Percentiles rank a stretch among this genome's conserved stretches.
Conservation (phyloP, 1,139 yeast species). For the Hansenula sp. region DNA sequence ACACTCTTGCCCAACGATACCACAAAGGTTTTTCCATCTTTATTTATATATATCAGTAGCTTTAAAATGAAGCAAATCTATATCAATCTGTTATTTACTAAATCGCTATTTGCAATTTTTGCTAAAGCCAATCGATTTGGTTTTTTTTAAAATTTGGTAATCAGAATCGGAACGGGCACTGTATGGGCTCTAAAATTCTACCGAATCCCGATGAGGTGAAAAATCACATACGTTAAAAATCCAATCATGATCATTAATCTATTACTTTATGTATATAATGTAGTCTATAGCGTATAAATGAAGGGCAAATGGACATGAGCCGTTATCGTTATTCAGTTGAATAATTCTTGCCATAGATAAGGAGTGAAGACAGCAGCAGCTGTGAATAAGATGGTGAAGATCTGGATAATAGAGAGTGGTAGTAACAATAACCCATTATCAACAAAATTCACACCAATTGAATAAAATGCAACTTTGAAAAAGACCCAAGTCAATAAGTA, state of each 20-base stretch:
- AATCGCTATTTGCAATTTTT: not conserved
- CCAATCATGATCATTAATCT: no score
- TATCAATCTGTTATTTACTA: not conserved
- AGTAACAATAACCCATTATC: constrained; percentile 64
- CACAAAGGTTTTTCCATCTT: constrained; percentile 41
- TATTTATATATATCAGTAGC: not conserved
- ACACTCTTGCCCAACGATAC: constrained; percentile 58
- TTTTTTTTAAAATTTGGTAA: constrained; percentile 5
- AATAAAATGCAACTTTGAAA: constrained; percentile 84
- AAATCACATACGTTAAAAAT: no score
- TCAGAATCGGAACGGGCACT: not conserved
- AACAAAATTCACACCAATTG: constrained; percentile 64
- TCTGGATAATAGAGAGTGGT: constrained; percentile 70
- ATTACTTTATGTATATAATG: no score
- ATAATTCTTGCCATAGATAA: constrained; percentile 43
- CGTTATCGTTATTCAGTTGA: no score
- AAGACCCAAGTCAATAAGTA: constrained; percentile 75
- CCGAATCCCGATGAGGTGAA: no score
- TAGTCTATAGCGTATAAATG: no score
- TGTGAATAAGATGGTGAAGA: constrained; percentile 62
- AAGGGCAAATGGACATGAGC: not conserved
- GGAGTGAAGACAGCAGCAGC: constrained; percentile 82
- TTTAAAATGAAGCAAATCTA: not conserved
- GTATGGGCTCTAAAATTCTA: not conserved
- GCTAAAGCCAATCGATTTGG: constrained; percentile 6